Evolutionary conservation across 2,329 filamentous ascomycete species (phyloP), one percentile per base, ranked within the genome.

Genomic region (Colletotrichum euphorbiae): DNA sequence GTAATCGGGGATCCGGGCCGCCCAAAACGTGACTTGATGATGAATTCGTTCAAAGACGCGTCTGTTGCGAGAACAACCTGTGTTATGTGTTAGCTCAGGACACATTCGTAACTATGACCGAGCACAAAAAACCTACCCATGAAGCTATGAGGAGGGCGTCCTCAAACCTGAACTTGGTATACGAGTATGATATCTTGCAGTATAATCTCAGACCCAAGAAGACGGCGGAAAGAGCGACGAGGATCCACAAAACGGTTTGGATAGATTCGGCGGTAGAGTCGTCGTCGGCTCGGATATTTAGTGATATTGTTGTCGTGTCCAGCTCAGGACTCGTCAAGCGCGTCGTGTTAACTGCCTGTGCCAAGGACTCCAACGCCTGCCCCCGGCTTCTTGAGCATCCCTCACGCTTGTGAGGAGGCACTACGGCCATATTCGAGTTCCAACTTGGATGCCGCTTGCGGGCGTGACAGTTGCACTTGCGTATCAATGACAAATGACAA

Each of bases 141-240:
- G 74, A 68, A 3, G 71, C 58, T 11, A 76, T 33, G 9, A 76
- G 61, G 3, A 75, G 66, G 3, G 69, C 72, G 62, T 76, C 74
- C 43, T 75, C 74, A 66, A 74, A 75, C 68, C 74, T 73, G 17
- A 75, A 58, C 3, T 71, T 70, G 2, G 72, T 68, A 6, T 73
- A 71, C 43, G 69, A 67, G 38, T 70, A 63, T n/a, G 61, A 54
- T 48, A 69, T 24, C 59, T 75, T 75, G 69, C 72, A 74, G 71
- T 74, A 75, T 6, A 74, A 28, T 4, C 73, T 62, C 17, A 75
- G 46, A 11, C 54, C 69, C 2, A 75, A 48, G 57, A 75, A 75
- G 7, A 72, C 15, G 4, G 66, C 68, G 4, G 72, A 69, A 2
- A 75, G 19, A 2, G 50, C 59, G 1, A 74, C 64, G 17, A 74